Base-by-base conservation (phyloP, 2,329 filamentous ascomycete species). In the Delphinella strobiligena region DNA sequence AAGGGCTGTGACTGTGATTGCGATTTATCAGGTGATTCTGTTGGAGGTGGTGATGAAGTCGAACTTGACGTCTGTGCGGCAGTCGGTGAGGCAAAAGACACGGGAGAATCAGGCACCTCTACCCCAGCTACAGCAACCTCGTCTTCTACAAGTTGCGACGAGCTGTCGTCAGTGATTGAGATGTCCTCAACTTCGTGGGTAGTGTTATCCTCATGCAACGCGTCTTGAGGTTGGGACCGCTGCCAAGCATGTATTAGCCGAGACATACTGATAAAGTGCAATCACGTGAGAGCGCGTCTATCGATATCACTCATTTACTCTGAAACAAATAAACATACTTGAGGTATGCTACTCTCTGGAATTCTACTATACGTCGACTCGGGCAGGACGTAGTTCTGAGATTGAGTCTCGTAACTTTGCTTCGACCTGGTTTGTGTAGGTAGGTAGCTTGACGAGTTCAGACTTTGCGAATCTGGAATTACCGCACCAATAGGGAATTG, bases 381-480 rank as follows among this genome's bases (percentile, higher is more conserved):
- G n/a, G n/a, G n/a, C n/a, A n/a, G n/a, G n/a, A n/a, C n/a, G n/a
- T n/a, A n/a, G n/a, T n/a, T n/a, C n/a, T n/a, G 22, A 27, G 22
- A 27, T 27, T 27, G 22, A 27, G 12, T 12, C 12, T 27, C 22
- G 22, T 7, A 27, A 7, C 22, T 27, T 12, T 27, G 22, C 7
- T 27, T 12, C 22, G 22, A 27, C 22, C 12, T 27, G 12, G 7
- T 27, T 12, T 27, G 22, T 7, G 22, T 7, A 27, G 22, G 22
- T 7, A 27, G 7, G 22, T 27, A 27, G 22, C 22, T 27, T 7
- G 12, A 12, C 7, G 22, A 27, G 22, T 27, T 27, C 7, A 24
- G 43, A 32, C 45, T 49, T 17, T 50, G 51, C 9, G 50, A 53
- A 17, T 54, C 50, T 8, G 47, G 50, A 3, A 51, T 43, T 2